phyloP scores from a whole-genome alignment of 2,329 filamentous ascomycete genomes.

The Fusarium sterilihyphosum region DNA sequence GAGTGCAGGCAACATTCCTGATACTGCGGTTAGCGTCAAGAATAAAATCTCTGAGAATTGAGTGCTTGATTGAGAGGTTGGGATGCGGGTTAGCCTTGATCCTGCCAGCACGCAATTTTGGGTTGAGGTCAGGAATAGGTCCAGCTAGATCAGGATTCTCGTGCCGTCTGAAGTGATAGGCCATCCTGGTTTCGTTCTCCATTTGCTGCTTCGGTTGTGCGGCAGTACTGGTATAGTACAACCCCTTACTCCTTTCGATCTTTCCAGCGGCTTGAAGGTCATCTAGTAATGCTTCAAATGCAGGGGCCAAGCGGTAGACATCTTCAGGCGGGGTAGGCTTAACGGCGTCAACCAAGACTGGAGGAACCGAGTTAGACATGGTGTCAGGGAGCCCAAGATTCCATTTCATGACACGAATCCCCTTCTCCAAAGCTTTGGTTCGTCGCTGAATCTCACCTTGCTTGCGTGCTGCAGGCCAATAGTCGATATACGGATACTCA shows the following conservation, averaged over 20 bases:
- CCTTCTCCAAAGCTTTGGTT: neutral
- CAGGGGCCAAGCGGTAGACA: neutral
- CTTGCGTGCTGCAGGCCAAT: neutral
- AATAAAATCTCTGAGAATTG: neutral
- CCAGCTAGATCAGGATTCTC: neutral
- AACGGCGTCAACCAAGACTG: fast-evolving
- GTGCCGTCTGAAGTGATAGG: neutral
- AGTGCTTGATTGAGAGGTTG: neutral
- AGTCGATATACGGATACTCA: neutral
- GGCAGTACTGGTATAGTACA: neutral
- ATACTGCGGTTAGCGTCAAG: neutral
- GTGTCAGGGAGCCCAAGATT: neutral
- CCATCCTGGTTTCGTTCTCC: neutral
- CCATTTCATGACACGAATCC: neutral
- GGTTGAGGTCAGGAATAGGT: fast-evolving
- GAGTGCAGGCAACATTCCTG: neutral
- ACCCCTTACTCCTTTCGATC: fast-evolving
- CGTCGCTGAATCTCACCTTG: neutral
- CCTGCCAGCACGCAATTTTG: too few relatives aligned
- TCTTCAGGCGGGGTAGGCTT: neutral
- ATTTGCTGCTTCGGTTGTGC: neutral
- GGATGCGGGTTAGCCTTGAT: neutral
- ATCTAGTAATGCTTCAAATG: neutral
- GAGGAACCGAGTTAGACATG: fast-evolving
- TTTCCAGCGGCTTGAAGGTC: neutral